These are phyloP conservation scores for Coemansia sp. DNA, from an alignment of 192 early-diverging fungal genomes.

Conservation along the genomic window DNA sequence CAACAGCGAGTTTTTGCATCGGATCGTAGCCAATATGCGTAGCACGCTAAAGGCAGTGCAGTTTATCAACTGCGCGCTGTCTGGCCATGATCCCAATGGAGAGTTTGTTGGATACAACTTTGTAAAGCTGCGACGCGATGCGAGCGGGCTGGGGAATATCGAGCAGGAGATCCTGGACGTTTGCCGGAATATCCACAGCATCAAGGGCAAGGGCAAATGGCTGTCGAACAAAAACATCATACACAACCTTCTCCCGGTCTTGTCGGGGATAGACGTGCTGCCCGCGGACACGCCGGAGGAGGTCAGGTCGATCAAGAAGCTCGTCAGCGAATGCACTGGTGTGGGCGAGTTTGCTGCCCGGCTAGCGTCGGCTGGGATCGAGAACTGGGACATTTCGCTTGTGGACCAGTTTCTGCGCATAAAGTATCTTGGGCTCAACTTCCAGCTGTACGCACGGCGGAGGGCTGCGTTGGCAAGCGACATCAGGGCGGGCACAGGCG, in stretches of 20 bases:
- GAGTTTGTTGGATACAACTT: constrained; percentile 45
- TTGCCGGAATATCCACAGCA: constrained; percentile 13
- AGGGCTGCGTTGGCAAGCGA: constrained; percentile 14
- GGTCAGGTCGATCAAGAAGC: constrained; percentile 13
- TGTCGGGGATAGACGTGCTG: constrained; percentile 15
- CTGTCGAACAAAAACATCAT: constrained; percentile 28
- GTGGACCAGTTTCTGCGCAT: constrained; percentile 49
- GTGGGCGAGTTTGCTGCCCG: constrained; percentile 16
- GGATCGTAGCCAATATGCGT: constrained; percentile 17
- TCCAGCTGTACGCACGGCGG: constrained; percentile 37
- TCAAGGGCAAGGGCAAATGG: constrained; percentile 13
- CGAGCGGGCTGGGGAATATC: constrained; percentile 20
- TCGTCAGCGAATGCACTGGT: constrained; percentile 13
- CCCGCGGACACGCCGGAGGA: constrained; percentile 4
- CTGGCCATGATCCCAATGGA: constrained; percentile 39
- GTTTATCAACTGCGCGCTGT: constrained; percentile 32
- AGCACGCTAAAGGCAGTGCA: constrained; percentile 25
- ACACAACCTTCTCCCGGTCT: constrained; percentile 32
- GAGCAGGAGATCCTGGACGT: constrained; percentile 26
- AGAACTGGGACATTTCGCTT: constrained; percentile 38
- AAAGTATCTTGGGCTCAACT: constrained; percentile 42
- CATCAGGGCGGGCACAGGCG: neutral
- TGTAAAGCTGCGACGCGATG: constrained; percentile 19
- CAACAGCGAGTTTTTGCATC: constrained; percentile 20
- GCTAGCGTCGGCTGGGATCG: constrained; percentile 19